These are phyloP conservation scores for Cordia subcordata DNA, from an alignment of 257 asterid species.

Conservation along the genomic window DNA sequence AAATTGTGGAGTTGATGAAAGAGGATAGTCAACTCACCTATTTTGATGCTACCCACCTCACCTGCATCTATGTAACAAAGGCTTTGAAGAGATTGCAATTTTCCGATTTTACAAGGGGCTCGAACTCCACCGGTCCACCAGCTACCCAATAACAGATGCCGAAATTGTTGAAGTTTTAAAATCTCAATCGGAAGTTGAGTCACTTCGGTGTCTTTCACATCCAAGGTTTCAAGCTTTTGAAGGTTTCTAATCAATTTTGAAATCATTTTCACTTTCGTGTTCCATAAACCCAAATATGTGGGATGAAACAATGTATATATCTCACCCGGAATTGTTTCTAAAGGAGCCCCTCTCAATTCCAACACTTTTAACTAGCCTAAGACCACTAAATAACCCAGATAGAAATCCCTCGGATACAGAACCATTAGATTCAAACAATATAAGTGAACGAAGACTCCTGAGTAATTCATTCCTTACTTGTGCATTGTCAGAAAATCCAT, in stretches of 20 bases:
- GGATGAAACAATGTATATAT: constrained; percentile 17
- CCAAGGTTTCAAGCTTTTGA: constrained; percentile 18
- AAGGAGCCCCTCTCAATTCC: constrained; percentile 13
- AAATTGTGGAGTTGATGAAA: not conserved
- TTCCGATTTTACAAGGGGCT: constrained; percentile 17
- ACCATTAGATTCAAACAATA: not conserved
- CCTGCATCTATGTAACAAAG: constrained; percentile 8
- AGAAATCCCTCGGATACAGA: not conserved
- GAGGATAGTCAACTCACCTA: constrained; percentile 8
- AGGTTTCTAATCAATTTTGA: constrained; percentile 22
- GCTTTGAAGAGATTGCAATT: constrained; percentile 9
- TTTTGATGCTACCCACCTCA: constrained; percentile 3
- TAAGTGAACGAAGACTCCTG: constrained; percentile 4
- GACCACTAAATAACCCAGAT: constrained; percentile 3
- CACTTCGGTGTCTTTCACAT: constrained; percentile 18
- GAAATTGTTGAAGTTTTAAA: constrained; percentile 10
- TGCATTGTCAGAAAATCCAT: not conserved
- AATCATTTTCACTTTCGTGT: constrained; percentile 8
- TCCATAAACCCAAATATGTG: constrained; percentile 15
- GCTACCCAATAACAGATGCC: constrained; percentile 12
- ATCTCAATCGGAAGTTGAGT: constrained; percentile 17
- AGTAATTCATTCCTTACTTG: not conserved
- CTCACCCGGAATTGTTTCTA: constrained; percentile 9
- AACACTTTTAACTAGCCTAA: constrained; percentile 18
- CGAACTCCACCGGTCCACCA: constrained; percentile 5